These are phyloP conservation scores for Chlorencoelia australis DNA, from an alignment of 2,329 filamentous ascomycete species.

Conservation along the genomic window DNA sequence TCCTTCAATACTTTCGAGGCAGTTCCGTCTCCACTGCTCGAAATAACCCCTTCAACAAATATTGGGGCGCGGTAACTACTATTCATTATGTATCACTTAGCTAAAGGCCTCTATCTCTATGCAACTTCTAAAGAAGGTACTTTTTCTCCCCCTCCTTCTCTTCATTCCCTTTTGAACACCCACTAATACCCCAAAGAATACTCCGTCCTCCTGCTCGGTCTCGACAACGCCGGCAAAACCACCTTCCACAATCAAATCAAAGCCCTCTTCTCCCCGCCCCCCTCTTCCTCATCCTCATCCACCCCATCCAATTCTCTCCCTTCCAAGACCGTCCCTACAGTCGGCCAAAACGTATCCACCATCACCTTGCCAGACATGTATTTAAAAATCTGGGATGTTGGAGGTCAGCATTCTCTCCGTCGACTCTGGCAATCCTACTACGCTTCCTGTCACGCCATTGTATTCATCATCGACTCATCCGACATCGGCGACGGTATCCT, in stretches of 20 bases:
- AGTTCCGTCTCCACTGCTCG: too few relatives aligned
- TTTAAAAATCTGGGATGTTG: constrained; percentile 97
- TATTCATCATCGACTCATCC: constrained; percentile 93
- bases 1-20: too few relatives aligned
- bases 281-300: constrained; percentile 43
- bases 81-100: constrained; percentile 87
- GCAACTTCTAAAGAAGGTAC: constrained; percentile 93
- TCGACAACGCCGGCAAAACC: constrained; percentile 97
- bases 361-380: constrained; percentile 91
- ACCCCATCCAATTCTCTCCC: constrained; percentile 51
- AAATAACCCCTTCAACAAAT: too few relatives aligned
- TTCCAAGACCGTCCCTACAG: constrained; percentile 85
- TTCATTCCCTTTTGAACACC: constrained; percentile 1
- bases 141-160: constrained; percentile 11
- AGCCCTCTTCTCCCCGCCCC: constrained; percentile 62
- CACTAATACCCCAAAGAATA: constrained; percentile 53
- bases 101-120: constrained; percentile 88
- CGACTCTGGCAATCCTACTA: constrained; percentile 97
- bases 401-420: constrained; percentile 80
- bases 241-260: constrained; percentile 97
- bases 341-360: constrained; percentile 92
- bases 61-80: too few relatives aligned
- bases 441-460: constrained; percentile 84
- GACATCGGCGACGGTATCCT: constrained; percentile 70
- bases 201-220: constrained; percentile 89